A percentile compares a stretch with the other conserved stretches of the same genome.
Evolutionary conservation across 306 rosid genomes (phyloP).

Genomic region (Cucurbita moschata): DNA sequence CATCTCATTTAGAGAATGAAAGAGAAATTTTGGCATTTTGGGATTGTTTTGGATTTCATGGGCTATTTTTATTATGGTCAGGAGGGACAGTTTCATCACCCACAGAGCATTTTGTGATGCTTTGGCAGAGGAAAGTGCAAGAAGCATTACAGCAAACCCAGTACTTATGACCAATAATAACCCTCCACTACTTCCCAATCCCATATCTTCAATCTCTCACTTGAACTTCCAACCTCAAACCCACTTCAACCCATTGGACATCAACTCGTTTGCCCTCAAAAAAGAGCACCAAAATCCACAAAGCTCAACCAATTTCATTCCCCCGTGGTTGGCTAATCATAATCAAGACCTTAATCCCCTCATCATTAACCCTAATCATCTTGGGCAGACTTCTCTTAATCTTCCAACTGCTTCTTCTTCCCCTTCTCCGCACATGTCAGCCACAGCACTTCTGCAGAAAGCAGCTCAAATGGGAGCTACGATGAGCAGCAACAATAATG

Average conservation of each 20-base stretch:
- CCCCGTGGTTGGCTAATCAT: slow-evolving; percentile 41
- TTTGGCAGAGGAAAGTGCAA: slow-evolving; percentile 81
- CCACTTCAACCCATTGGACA: slow-evolving; percentile 21
- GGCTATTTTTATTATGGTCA: background rate
- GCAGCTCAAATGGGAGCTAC: slow-evolving; percentile 96
- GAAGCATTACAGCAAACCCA: slow-evolving; percentile 36
- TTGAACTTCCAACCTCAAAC: background rate
- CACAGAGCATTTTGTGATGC: slow-evolving; percentile 99
- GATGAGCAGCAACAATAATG: slow-evolving; percentile 17
- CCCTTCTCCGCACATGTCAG: slow-evolving; percentile 77
- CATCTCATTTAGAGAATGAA: background rate
- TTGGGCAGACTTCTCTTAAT: slow-evolving; percentile 2
- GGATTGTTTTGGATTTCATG: background rate
- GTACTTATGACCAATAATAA: slow-evolving; percentile 5
- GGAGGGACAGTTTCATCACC: slow-evolving; percentile 97
- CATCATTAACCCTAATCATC: slow-evolving; percentile 61
- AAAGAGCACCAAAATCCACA: slow-evolving; percentile 26
- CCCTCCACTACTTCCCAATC: slow-evolving; percentile 12
- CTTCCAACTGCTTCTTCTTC: slow-evolving; percentile 20
- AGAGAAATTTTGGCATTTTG: slow-evolving; percentile 2
- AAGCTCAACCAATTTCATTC: slow-evolving; percentile 27
- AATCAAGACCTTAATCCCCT: background rate
- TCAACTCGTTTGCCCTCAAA: slow-evolving; percentile 33
- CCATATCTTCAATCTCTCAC: background rate
- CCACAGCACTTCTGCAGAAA: slow-evolving; percentile 92